phyloP scores from a whole-genome alignment of 768 basidiomycete genomes.

The Lactarius pseudohatsudake region DNA sequence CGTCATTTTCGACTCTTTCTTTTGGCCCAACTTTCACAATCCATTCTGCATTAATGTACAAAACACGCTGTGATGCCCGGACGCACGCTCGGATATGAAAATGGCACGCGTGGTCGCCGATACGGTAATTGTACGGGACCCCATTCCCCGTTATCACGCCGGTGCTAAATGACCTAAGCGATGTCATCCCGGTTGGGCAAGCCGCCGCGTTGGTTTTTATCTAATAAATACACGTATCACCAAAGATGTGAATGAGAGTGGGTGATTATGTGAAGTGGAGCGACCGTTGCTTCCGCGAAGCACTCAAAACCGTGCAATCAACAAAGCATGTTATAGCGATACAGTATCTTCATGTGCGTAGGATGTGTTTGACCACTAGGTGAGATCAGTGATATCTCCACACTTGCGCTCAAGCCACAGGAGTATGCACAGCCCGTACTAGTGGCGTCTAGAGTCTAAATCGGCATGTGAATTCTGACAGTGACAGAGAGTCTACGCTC shows the following conservation, averaged over 20 bases:
- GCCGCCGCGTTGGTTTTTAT: too few species aligned
- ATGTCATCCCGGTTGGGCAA: neutral
- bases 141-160: neutral
- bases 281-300: neutral
- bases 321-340: neutral
- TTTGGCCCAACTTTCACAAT: neutral
- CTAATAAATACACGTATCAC: too few species aligned
- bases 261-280: neutral
- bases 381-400: neutral
- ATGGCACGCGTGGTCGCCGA: neutral
- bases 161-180: slow-evolving; percentile 1
- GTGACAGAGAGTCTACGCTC: neutral
- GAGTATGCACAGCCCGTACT: neutral
- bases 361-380: neutral
- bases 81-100: neutral
- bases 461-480: neutral
- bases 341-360: neutral
- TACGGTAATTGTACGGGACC: neutral
- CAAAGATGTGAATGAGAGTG: neutral
- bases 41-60: neutral
- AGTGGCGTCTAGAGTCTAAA: neutral
- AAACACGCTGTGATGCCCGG: neutral
- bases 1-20: neutral
- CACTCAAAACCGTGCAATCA: neutral
- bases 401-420: neutral